Base-by-base conservation (phyloP, 305 asterid species). In the Fraxinus nigra region DNA sequence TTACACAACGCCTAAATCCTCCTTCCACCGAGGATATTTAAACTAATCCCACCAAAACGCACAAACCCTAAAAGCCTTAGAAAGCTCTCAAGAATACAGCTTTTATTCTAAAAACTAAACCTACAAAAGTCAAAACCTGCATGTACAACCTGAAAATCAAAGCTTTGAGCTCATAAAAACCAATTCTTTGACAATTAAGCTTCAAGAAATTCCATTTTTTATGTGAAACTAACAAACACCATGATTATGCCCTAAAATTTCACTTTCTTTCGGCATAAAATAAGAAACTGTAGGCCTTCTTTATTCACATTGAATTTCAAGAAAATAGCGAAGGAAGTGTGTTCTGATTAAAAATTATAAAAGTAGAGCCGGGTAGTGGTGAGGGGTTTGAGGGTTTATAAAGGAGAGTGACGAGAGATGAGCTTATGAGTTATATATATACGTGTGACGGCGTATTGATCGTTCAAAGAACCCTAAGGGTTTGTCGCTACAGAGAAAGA, bases 391-490 rank as follows among this genome's bases (percentile, higher is more conserved):
- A 85, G 86, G 33, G 86, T 63, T 76, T 69, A 78, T 63, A 35
- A 18, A 34, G 59, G 34, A 82, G 70, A 7, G 83, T 75, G 43
- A 46, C 35, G 84, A 56, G 73, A 69, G 11, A 75, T 72, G 76
- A 67, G 83, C 78, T 75, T 67, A 28, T 79, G 28, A 76, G 88
- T 70, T 18, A 1, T 83, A 10, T 65, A 65, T 14, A 80, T 83
- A 81, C 80, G 77, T 74, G 75, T 78, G 86, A 89, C 97, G 97
- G 97, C 97, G 93, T 87, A 86, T 84, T 81, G 87, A 80, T 86
- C 84, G 83, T 61, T 82, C 91, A 83, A 80, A 85, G 91, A 89
- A 89, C 87, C 92, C 90, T 83, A 87, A 89, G 92, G 97, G 95
- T 90, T 92, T 84, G 88, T 78, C 85, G 83, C 87, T 85, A 80